Base-by-base conservation (phyloP, 768 basidiomycete species). In the Phlebiopsis gigantea region DNA sequence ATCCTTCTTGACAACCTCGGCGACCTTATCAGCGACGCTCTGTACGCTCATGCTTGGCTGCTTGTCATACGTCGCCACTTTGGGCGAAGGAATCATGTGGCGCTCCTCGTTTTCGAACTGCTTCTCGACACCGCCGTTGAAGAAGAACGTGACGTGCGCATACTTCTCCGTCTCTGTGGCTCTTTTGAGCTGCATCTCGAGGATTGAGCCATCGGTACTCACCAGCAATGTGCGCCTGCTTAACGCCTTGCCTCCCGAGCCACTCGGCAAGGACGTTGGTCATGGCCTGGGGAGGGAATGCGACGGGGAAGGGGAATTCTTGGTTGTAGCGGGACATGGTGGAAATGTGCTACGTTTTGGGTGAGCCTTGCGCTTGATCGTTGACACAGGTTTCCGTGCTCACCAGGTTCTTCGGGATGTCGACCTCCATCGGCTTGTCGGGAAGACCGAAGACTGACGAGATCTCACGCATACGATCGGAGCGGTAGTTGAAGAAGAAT, bases 401-500 rank as follows among this genome's bases (percentile, higher is more conserved):
- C 66, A 91, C 91, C 14, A 98, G 78, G 64, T 90, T 78, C 63
- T 86, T 84, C 3, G 94, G 94, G 17, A 96, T 72, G 24, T 81
- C 78, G 34, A 91, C 81, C 48, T 95, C 91, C 70, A 93, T 81
- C 1, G 92, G 91, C 71, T 90, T 92, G 62, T 91, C 85, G 2
- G 84, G 83, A 4, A 85, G 70, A 19, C 93, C 94, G 53, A 97
- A 80, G 7, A 98, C 83, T 26, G 80, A 74, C n/a, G 75, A 79
- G 59, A 97, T 87, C 73, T 98, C 94, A 46, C 94, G 84, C 89
- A 98, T 92, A 53, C 95, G 87, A 70, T 98, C 94, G 0, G 94
- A 95, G 59, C 95, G 87, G 72, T 98, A 97, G 77, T 98, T 98
- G 85, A 96, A 98, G 75, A 90, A 85, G 81, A 96, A 97, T 4